These are phyloP conservation scores for Petunia axillaris DNA, from an alignment of 257 asterid genomes.

Conservation along the genomic window DNA sequence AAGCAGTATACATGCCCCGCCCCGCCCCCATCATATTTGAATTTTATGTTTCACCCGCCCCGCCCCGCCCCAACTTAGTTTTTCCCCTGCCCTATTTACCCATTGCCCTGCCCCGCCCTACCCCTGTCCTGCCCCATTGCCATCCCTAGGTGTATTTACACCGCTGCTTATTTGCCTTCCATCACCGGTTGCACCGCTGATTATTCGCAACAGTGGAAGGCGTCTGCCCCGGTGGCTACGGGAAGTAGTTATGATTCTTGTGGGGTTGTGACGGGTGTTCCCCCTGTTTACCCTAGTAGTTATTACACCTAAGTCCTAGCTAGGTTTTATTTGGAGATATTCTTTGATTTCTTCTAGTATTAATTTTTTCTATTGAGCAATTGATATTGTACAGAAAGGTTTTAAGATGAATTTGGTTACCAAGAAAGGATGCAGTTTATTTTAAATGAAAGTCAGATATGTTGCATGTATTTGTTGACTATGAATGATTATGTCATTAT, in stretches of 20 bases:
- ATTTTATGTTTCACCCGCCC: no score
- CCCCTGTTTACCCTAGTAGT: constrained; percentile 30
- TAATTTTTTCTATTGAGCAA: neutral
- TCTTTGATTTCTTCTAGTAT: neutral
- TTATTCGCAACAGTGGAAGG: constrained; percentile 39
- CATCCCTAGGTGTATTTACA: neutral
- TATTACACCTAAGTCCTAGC: no score
- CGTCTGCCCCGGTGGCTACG: constrained; percentile 29
- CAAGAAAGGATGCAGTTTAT: neutral
- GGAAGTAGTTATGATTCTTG: constrained; percentile 22
- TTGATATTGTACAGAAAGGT: neutral
- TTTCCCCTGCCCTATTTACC: no score
- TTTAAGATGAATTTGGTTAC: neutral
- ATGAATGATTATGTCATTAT: no score
- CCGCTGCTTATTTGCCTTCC: constrained; percentile 19
- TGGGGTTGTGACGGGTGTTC: constrained; percentile 62
- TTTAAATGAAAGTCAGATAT: neutral
- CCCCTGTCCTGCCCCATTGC: no score
- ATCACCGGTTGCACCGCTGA: no score
- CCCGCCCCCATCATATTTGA: no score
- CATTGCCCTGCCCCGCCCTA: no score
- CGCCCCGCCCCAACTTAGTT: no score
- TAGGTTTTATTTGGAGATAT: neutral
- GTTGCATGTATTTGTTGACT: neutral
- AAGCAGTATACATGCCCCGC: no score